Conservation (phyloP, 108 stramenopile genomes). For the Nitzschia sp. region DNA sequence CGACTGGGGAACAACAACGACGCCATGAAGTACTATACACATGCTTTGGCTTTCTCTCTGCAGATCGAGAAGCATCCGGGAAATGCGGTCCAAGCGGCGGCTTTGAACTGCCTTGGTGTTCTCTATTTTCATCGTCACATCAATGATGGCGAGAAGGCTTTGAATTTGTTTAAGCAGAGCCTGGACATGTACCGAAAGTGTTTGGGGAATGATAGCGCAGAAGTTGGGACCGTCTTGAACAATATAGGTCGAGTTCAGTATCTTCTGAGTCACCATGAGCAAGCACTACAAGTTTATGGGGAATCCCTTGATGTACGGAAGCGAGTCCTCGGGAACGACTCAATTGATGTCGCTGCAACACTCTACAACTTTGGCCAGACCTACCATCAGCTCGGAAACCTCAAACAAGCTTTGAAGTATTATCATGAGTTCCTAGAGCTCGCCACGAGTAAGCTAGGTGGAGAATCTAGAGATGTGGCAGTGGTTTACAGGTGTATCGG, state of each 20-base stretch:
- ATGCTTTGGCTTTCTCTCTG: constrained; percentile 36
- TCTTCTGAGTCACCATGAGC: constrained; percentile 35
- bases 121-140: constrained; percentile 34
- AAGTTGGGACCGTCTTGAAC: constrained; percentile 63
- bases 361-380: constrained; percentile 64
- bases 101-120: constrained; percentile 46
- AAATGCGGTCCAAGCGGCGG: neutral
- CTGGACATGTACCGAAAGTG: constrained; percentile 32
- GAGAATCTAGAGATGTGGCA: constrained; percentile 48
- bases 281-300: constrained; percentile 41
- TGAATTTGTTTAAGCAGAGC: constrained; percentile 29
- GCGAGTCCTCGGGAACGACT: constrained; percentile 34
- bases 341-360: constrained; percentile 62
- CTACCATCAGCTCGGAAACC: constrained; percentile 45
- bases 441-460: constrained; percentile 25
- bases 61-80: neutral
- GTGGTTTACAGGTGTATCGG: constrained; percentile 59
- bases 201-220: constrained; percentile 6
- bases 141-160: constrained; percentile 26
- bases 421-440: constrained; percentile 52
- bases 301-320: constrained; percentile 46
- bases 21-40: constrained; percentile 38
- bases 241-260: constrained; percentile 63
- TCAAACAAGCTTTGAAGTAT: constrained; percentile 43
- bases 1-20: constrained; percentile 44